These are phyloP conservation scores for Xylaria polymorpha DNA, from an alignment of 2,329 filamentous ascomycete species.

Conservation along the genomic window DNA sequence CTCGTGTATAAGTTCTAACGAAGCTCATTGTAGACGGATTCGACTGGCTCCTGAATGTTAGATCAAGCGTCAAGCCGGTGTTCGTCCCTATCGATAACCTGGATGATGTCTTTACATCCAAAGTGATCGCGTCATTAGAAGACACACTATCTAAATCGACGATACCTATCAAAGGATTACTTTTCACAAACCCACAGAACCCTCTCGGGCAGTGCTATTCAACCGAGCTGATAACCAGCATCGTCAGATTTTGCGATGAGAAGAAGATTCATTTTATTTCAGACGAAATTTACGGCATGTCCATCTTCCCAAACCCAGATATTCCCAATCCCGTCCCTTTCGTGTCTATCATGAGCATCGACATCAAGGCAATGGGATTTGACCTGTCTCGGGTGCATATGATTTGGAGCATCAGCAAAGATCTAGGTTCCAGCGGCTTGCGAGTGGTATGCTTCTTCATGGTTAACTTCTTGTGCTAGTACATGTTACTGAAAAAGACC, in stretches of 20 bases:
- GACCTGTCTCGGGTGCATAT: slow-evolving; percentile 26
- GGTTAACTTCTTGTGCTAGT: background rate
- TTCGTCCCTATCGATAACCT: slow-evolving; percentile 5
- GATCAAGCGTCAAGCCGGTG: slow-evolving; percentile 18
- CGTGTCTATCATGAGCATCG: slow-evolving; percentile 9
- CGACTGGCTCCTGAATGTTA: slow-evolving; percentile 28
- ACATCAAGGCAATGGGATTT: slow-evolving; percentile 10
- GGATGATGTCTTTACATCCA: slow-evolving; percentile 20
- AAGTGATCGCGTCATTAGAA: slow-evolving; percentile 16
- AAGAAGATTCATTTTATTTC: slow-evolving; percentile 46
- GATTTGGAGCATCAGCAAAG: slow-evolving; percentile 36
- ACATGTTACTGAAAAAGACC: background rate
- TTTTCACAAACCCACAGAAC: slow-evolving; percentile 48
- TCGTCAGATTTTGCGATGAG: slow-evolving; percentile 43
- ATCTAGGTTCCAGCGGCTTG: slow-evolving; percentile 32
- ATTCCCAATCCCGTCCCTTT: slow-evolving; percentile 2
- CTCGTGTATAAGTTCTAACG: background rate
- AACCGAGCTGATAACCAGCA: slow-evolving; percentile 37
- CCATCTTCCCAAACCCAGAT: slow-evolving; percentile 1
- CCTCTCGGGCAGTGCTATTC: slow-evolving; percentile 46
- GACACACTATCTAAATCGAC: slow-evolving; percentile 5
- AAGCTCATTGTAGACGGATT: slow-evolving; percentile 23
- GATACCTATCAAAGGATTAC: slow-evolving; percentile 37
- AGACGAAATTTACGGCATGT: slow-evolving; percentile 47
- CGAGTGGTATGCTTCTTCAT: slow-evolving; percentile 51